Conservation (phyloP, 164 flowering plant species). For the Cinnamomum micranthum region DNA sequence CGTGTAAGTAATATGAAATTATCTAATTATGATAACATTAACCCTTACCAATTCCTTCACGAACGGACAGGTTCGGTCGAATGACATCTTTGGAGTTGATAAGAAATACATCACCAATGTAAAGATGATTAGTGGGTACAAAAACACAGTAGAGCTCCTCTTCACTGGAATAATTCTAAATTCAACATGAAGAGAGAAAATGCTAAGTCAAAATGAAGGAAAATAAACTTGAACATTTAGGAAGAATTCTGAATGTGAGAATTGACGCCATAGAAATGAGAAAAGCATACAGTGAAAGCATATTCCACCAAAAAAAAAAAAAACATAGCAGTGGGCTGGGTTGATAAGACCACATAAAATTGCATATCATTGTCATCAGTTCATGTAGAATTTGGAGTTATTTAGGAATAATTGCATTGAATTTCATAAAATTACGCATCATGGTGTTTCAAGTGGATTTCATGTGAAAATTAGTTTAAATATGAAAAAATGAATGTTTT, state of each 20-base stretch:
- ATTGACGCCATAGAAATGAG: not conserved
- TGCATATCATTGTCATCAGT: too few species aligned
- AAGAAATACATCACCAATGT: conserved; percentile 68
- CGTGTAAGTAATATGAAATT: not conserved
- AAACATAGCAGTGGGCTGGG: too few species aligned
- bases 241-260: not conserved
- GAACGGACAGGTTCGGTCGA: conserved; percentile 68
- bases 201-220: not conserved
- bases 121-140: conserved; percentile 81
- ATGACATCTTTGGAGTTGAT: conserved; percentile 64
- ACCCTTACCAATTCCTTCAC: conserved; percentile 73
- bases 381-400: too few species aligned
- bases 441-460: too few species aligned
- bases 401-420: too few species aligned
- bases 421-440: too few species aligned
- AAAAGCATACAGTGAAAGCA: too few species aligned
- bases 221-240: not conserved
- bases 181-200: not conserved
- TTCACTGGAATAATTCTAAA: conserved; percentile 58
- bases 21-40: not conserved
- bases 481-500: too few species aligned
- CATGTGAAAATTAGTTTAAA: too few species aligned
- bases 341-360: too few species aligned
- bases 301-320: too few species aligned
- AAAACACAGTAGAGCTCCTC: conserved; percentile 76